phyloP scores from a whole-genome alignment of 2,329 filamentous ascomycete species.

The Alternaria sp. region DNA sequence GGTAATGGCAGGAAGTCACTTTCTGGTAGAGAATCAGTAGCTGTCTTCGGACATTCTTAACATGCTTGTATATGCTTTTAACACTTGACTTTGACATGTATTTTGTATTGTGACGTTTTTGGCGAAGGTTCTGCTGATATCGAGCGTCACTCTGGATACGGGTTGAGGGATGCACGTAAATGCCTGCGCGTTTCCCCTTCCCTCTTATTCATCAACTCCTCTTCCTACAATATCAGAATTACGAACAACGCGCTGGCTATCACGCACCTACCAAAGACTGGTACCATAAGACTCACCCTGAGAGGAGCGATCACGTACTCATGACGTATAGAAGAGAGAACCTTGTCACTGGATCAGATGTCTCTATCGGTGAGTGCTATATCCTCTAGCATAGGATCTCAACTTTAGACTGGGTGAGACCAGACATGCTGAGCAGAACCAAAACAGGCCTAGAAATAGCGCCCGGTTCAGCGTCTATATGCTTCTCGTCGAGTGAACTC shows the following conservation, averaged over 20 bases:
- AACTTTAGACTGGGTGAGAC: no score
- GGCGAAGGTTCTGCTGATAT: neutral
- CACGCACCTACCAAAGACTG: no score
- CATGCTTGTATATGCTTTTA: conserved; percentile 14
- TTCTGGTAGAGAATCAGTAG: neutral
- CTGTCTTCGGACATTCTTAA: conserved; percentile 10
- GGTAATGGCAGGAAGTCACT: conserved; percentile 21
- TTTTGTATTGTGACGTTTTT: neutral
- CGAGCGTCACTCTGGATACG: neutral
- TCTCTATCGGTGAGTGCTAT: no score
- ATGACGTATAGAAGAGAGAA: no score
- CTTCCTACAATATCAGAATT: neutral
- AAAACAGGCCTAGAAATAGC: no score
- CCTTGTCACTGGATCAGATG: no score
- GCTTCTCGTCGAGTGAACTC: no score
- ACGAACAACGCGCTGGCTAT: neutral
- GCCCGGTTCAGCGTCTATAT: no score
- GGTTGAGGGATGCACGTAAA: neutral
- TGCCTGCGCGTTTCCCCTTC: neutral
- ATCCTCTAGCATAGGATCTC: no score
- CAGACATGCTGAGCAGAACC: no score
- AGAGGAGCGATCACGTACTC: no score
- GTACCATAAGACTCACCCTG: no score
- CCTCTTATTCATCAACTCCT: neutral
- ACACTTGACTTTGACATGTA: neutral